These are phyloP conservation scores for Colletotrichum sp. DNA, from an alignment of 2,329 filamentous ascomycete species.

Conservation along the genomic window DNA sequence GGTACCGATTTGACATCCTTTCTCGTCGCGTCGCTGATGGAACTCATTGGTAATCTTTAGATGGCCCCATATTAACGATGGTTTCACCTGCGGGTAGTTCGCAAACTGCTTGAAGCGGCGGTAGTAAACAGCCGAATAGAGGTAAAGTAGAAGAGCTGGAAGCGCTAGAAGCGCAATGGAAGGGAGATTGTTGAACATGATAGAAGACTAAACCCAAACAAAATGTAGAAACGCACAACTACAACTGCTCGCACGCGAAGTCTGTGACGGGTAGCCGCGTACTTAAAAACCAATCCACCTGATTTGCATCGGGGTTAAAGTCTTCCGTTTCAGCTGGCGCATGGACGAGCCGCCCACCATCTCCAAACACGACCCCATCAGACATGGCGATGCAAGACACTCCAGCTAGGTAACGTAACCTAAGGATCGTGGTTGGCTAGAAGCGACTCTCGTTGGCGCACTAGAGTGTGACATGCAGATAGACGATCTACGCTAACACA, in stretches of 20 bases:
- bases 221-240: background rate
- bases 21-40: background rate
- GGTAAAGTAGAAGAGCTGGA: background rate
- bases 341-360: background rate
- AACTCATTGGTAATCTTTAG: background rate
- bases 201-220: background rate
- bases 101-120: constrained; percentile 16
- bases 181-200: background rate
- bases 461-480: background rate
- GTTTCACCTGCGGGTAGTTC: constrained; percentile 8
- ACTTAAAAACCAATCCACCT: background rate
- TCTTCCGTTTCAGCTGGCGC: background rate
- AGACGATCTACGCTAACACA: background rate
- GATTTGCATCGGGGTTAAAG: background rate
- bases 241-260: too few species aligned
- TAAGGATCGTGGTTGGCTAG: background rate
- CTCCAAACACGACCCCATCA: background rate
- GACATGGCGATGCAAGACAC: background rate
- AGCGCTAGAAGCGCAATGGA: constrained; percentile 1
- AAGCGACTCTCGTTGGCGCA: background rate
- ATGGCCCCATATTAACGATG: constrained; percentile 19
- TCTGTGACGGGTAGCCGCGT: background rate
- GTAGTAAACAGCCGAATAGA: constrained; percentile 3
- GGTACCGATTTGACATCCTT: background rate
- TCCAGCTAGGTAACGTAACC: background rate